Evolutionary conservation across 176 grass and related monocot species (phyloP).

Genomic region (Luzula sylvatica): DNA sequence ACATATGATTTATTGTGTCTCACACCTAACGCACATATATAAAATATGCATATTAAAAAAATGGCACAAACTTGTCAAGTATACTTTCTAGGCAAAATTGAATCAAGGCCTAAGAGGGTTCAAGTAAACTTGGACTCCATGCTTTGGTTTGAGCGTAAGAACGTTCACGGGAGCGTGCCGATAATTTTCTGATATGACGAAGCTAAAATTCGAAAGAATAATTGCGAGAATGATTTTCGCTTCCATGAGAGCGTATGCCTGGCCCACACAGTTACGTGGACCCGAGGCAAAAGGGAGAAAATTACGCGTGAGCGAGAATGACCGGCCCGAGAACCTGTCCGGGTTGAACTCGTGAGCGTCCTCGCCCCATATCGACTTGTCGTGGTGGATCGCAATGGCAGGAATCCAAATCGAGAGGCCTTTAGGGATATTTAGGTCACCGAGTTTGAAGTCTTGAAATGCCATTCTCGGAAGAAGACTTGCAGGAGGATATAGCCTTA

Average conservation of each 20-base stretch:
- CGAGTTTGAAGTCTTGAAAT: constrained; percentile 65
- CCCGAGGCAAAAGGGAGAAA: constrained; percentile 80
- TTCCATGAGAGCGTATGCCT: constrained; percentile 64
- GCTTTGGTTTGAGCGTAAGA: constrained; percentile 77
- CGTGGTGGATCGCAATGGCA: constrained; percentile 87
- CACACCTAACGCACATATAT: not conserved
- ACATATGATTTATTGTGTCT: too few species aligned
- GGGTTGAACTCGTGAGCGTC: constrained; percentile 68
- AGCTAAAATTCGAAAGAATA: constrained; percentile 49
- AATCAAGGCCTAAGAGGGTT: constrained; percentile 28
- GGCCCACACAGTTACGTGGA: constrained; percentile 78
- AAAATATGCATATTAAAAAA: constrained; percentile 5
- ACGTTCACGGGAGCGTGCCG: constrained; percentile 77
- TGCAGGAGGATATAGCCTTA: constrained; percentile 81
- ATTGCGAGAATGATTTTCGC: constrained; percentile 79
- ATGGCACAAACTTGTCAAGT: too few species aligned
- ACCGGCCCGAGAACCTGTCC: constrained; percentile 52
- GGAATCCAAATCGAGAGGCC: constrained; percentile 86
- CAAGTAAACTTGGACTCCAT: constrained; percentile 67
- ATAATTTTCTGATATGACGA: constrained; percentile 76
- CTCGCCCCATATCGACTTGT: constrained; percentile 57
- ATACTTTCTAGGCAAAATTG: constrained; percentile 9
- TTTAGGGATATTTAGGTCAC: constrained; percentile 49
- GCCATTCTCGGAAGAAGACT: constrained; percentile 81
- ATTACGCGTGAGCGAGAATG: constrained; percentile 34